Base-by-base conservation (phyloP, 1,139 yeast genomes). In the Geotrichum aggregatum region DNA sequence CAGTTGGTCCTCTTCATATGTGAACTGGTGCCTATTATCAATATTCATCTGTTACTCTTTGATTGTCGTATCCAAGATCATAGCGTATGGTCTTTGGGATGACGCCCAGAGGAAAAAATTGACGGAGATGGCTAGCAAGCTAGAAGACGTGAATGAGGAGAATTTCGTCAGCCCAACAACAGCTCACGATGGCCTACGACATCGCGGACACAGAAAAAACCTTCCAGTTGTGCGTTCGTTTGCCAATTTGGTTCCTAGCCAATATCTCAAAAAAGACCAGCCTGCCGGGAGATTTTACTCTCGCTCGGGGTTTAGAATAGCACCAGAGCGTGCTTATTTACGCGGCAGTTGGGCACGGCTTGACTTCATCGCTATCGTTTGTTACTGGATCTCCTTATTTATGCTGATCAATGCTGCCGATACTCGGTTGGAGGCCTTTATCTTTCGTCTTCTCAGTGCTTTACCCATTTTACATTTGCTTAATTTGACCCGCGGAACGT, bases 331-430 rank as follows among this genome's bases (percentile, higher is more conserved):
- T 53, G 96, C 96, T 0, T 88, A 78, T 64, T 66, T 89, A 39
- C 73, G 95, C 56, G 79, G 80, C 52, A 82, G 86, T 58, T 91
- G 98, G 97, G 88, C 89, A 61, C 77, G 92, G 59, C 72, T 91
- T 16, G 98, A 91, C 69, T 78, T 87, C 52, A 62, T 87, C 0
- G 83, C 96, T 0, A 78, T 84, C 47, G 55, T 81, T 0, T 71
- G 78, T 21, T 91, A 83, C 63, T 91, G 98, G 97, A 70, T 88
- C 1, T 83, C 89, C 0, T 64, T 87, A 30, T 63, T 77, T 10
- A 63, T 88, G 21, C 76, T 84, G 0, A 69, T 81, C n/a, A 63
- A 69, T 33, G 70, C 69, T 6, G 72, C 74, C 49, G 87, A 83
- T 61, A 73, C 74, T 18, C 65, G 68, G n/a, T 74, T 76, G 52